Evolutionary conservation across 495 filamentous ascomycete genomes (phyloP).

Genomic region (Annulohypoxylon stygium): DNA sequence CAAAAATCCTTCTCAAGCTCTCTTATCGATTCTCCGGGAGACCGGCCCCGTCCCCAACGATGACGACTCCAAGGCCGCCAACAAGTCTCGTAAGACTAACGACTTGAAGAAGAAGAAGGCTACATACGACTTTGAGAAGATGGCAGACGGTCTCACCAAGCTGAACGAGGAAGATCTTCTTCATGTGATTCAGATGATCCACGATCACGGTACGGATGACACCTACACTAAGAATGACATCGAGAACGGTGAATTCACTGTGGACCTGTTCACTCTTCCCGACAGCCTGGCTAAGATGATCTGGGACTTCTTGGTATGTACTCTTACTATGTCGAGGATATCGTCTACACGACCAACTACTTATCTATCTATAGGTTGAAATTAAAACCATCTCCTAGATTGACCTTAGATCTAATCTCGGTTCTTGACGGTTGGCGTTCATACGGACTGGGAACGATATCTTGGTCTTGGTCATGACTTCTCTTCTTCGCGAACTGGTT

Average conservation of each 20-base stretch:
- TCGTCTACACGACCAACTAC: constrained; percentile 17
- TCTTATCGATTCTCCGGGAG: constrained; percentile 79
- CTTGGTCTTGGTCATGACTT: constrained; percentile 22
- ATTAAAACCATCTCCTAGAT: constrained; percentile 41
- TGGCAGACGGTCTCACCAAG: constrained; percentile 91
- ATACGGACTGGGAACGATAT: constrained; percentile 9
- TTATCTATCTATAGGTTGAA: constrained; percentile 38
- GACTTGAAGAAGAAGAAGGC: constrained; percentile 87
- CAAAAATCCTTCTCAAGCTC: constrained; percentile 88
- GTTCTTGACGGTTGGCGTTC: constrained; percentile 14
- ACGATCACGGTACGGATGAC: constrained; percentile 91
- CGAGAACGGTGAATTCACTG: constrained; percentile 97
- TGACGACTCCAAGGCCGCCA: constrained; percentile 65
- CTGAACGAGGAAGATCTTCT: constrained; percentile 90
- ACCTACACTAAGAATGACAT: constrained; percentile 98
- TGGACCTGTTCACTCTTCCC: constrained; percentile 95
- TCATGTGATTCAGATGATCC: constrained; percentile 96
- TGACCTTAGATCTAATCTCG: background rate
- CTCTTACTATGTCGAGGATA: background rate
- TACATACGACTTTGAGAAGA: constrained; percentile 93
- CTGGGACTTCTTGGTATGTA: constrained; percentile 80
- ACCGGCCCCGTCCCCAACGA: constrained; percentile 87
- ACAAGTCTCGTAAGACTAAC: constrained; percentile 68
- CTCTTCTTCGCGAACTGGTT: constrained; percentile 15
- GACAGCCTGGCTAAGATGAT: constrained; percentile 87